A percentile compares a stretch with the other conserved stretches of the same genome.
Conservation (phyloP, 108 stramenopile species). For the Fragilaria crotonensis region DNA sequence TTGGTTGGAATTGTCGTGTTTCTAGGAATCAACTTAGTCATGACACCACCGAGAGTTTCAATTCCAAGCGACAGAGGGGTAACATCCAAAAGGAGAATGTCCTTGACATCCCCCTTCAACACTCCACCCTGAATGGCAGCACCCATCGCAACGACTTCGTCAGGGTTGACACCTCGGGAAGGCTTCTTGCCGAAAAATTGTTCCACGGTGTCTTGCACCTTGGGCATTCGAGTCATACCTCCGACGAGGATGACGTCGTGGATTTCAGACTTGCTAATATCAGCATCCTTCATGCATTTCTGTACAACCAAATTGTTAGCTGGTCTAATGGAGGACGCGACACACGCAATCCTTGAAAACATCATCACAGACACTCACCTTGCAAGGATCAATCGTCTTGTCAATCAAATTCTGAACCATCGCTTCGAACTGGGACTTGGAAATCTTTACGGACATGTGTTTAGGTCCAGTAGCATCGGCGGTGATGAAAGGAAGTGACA, state of each 20-base stretch:
- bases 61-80: constrained; percentile 98
- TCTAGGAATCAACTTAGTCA: constrained; percentile 98
- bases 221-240: constrained; percentile 99
- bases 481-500: constrained; percentile 98
- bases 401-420: constrained; percentile 90
- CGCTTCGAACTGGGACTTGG: constrained; percentile 93
- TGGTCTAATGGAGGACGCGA: background rate
- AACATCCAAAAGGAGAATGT: constrained; percentile 97
- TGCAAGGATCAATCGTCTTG: constrained; percentile 95
- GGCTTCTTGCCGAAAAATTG: constrained; percentile 91
- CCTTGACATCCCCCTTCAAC: constrained; percentile 98
- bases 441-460: constrained; percentile 94
- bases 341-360: background rate
- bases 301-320: constrained; percentile 6
- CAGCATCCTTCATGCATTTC: constrained; percentile 94
- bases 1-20: constrained; percentile 99
- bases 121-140: constrained; percentile 99
- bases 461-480: constrained; percentile 97
- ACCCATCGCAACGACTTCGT: constrained; percentile 99
- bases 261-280: constrained; percentile 84
- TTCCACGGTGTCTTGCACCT: constrained; percentile 97
- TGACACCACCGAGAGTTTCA: constrained; percentile 99
- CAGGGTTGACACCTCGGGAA: constrained; percentile 93
- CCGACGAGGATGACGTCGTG: constrained; percentile 99
- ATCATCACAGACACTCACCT: constrained; percentile 39